Conservation (phyloP, 202 grass and related monocot genomes). For the Panicum virgatum region DNA sequence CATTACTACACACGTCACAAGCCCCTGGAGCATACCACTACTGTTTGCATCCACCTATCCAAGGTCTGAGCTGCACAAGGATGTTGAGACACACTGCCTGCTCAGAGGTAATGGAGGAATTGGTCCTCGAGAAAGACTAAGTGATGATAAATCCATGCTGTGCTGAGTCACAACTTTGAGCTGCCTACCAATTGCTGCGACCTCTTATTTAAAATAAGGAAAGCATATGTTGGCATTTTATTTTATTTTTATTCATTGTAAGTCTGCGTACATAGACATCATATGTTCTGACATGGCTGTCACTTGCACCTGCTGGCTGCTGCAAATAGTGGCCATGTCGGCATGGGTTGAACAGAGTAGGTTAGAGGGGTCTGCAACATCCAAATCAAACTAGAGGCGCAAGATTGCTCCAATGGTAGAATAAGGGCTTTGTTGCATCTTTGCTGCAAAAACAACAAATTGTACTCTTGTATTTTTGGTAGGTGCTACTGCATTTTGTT, state of each 20-base stretch:
- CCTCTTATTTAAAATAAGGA: background rate
- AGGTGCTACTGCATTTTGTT: slow-evolving; percentile 9
- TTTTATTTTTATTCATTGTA: background rate
- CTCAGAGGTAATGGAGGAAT: background rate
- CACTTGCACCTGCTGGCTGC: background rate
- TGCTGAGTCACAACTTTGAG: background rate
- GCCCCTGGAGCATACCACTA: background rate
- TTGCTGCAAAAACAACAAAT: background rate
- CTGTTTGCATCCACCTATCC: slow-evolving; percentile 6
- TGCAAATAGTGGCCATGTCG: background rate
- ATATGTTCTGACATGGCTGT: background rate
- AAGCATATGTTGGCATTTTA: background rate
- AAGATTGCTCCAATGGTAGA: background rate
- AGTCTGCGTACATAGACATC: background rate
- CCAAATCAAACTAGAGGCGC: background rate
- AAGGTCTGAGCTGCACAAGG: background rate
- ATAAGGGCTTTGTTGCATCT: slow-evolving; percentile 17
- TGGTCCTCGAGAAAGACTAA: background rate
- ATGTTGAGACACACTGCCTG: background rate
- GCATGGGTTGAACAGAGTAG: background rate
- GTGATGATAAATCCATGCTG: background rate
- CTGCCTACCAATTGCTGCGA: background rate
- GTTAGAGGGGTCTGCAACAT: background rate
- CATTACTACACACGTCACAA: background rate
- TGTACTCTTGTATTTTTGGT: background rate